Base-by-base conservation (phyloP, 768 basidiomycete species). In the Mycena pura region DNA sequence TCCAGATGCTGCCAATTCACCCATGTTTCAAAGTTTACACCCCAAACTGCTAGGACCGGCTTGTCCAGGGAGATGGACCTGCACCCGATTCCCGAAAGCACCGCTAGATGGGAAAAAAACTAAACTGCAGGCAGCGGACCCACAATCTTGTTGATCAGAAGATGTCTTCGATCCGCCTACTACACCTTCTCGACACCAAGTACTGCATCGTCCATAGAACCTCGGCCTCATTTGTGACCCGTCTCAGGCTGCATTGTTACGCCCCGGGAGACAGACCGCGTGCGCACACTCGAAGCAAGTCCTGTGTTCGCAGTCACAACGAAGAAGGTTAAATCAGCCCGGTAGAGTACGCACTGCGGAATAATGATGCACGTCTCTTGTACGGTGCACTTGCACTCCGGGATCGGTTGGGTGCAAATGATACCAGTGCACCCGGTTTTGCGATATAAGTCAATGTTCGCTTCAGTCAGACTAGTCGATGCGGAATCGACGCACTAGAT, bases 281-380 rank as follows among this genome's bases (percentile, higher is more conserved):
- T 54, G 52, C 52, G 52, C 52, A 24, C 52, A 54, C 52, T 54
- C 52, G 41, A 44, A 54, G 52, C 52, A 54, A 44, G 28, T 44
- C 52, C 52, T 54, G 52, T 32, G 25, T 43, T 53, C 39, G 6
- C 52, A 54, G 52, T 54, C 52, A 54, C 52, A 54, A n/a, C n/a
- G n/a, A n/a, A n/a, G n/a, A n/a, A n/a, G n/a, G 22, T 54, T 54
- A 45, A 54, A 54, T 54, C 52, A 44, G 31, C 52, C 41, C 31
- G 31, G 19, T 29, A 44, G 41, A 54, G 31, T 54, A 54, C 52
- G 39, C 41, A 54, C 52, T 54, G 52, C 41, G 52, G 52, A 54
- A 54, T 54, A 32, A 54, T 54, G 52, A 54, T 54, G 41, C 52
- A 54, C 41, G 10, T 54, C 41, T 54, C 41, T 21, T 44, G 44